A percentile compares a stretch with the other conserved stretches of the same genome.
Conservation (phyloP, 2,329 filamentous ascomycete genomes). For the Graphilbum sp. region DNA sequence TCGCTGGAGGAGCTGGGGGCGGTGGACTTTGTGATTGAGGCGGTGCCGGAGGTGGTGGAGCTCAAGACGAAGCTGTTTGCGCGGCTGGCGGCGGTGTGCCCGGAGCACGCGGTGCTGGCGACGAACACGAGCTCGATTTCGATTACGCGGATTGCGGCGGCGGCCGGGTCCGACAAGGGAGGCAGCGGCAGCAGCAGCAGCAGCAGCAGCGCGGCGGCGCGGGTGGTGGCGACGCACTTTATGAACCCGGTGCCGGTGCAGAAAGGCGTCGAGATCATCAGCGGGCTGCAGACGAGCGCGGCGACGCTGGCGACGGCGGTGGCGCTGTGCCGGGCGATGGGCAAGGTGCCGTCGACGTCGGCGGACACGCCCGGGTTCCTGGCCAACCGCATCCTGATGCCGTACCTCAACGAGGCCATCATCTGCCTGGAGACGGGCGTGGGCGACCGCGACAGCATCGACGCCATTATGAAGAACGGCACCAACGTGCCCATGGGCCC, state of each 20-base stretch:
- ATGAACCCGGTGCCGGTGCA: conserved; percentile 98
- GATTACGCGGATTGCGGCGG: conserved; percentile 87
- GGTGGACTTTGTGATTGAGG: conserved; percentile 97
- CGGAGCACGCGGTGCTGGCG: conserved; percentile 74
- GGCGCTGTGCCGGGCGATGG: conserved; percentile 78
- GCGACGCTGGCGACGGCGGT: conserved; percentile 70
- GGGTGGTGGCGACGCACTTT: conserved; percentile 92
- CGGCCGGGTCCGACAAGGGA: conserved; percentile 63
- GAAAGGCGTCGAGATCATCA: conserved; percentile 95
- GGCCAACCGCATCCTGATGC: conserved; percentile 95
- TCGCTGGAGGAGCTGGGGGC: conserved; percentile 60
- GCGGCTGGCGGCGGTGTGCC: conserved; percentile 64
- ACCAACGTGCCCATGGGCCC: conserved; percentile 98
- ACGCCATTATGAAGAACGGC: conserved; percentile 97
- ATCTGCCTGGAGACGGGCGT: conserved; percentile 92
- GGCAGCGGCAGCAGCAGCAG: too few species aligned
- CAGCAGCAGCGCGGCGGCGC: conserved; percentile 43
- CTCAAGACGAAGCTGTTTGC: conserved; percentile 83
- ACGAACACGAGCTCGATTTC: conserved; percentile 99
- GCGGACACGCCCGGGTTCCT: conserved; percentile 88
- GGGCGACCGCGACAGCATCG: conserved; percentile 78
- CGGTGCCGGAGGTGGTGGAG: conserved; percentile 78
- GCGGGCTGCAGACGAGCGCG: conserved; percentile 76
- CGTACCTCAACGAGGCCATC: conserved; percentile 96
- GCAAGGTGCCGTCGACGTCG: conserved; percentile 76